Evolutionary conservation across 768 basidiomycete species (phyloP).

Genomic region (Lactarius akahatsu): DNA sequence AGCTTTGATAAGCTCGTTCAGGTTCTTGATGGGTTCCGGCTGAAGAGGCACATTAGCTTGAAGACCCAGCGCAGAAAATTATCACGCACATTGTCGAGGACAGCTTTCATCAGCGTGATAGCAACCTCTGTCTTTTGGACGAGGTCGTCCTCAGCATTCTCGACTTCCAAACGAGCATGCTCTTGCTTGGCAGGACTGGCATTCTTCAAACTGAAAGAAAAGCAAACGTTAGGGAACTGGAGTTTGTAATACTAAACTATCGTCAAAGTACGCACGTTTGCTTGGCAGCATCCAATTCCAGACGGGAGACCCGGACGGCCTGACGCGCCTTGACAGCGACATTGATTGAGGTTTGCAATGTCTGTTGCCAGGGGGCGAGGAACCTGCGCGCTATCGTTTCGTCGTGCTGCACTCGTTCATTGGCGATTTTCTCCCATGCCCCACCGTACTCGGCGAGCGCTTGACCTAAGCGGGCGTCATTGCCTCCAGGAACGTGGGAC

Average conservation of each 20-base stretch:
- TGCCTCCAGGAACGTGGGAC: conserved; percentile 44
- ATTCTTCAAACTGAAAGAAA: conserved; percentile 64
- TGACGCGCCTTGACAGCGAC: conserved; percentile 93
- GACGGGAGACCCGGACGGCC: conserved; percentile 72
- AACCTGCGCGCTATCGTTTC: conserved; percentile 62
- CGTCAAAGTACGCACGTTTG: conserved; percentile 57
- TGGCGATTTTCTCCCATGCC: conserved; percentile 82
- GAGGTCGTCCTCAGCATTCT: conserved; percentile 93
- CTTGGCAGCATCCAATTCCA: conserved; percentile 91
- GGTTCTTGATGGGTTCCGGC: conserved; percentile 95
- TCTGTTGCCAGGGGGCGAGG: conserved; percentile 84
- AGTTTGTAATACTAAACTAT: background rate
- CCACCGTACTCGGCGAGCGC: conserved; percentile 76
- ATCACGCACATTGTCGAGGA: conserved; percentile 85
- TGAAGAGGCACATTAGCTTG: conserved; percentile 35
- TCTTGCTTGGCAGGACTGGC: conserved; percentile 78
- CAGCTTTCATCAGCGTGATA: conserved; percentile 96
- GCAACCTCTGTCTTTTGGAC: conserved; percentile 98
- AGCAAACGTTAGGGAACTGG: background rate
- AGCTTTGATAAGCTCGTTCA: conserved; percentile 89
- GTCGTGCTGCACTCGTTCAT: conserved; percentile 81
- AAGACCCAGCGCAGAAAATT: background rate
- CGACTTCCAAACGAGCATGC: conserved; percentile 86
- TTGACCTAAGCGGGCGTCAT: conserved; percentile 67
- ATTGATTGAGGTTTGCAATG: conserved; percentile 75